Evolutionary conservation across 2,329 filamentous ascomycete species (phyloP), one percentile per base, ranked within the genome.

Genomic region (Fonsecaea erecta): DNA sequence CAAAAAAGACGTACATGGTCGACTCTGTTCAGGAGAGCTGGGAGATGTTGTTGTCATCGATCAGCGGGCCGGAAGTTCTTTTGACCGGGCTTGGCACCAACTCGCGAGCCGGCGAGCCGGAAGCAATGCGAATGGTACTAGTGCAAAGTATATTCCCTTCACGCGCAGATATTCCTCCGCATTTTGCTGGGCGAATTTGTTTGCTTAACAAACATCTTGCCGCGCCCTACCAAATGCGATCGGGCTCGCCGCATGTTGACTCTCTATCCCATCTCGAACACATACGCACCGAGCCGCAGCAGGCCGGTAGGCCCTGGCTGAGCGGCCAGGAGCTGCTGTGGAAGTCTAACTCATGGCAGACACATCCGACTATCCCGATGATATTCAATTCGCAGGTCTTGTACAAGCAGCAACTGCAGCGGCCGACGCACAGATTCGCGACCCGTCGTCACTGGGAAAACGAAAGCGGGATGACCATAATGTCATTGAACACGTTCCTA

Each of bases 351-450:
- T 48, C 40, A 71, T 68, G 67, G 59, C 65, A 48, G 65, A 66
- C 26, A 18, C 43, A 21, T 48, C 62, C 24, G 59, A 46, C 2
- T 70, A 71, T 65, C 63, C 68, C 18, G 70, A 69, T 43, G 79
- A 81, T 55, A 79, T 78, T 55, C 80, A 81, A 60, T 73, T 82
- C 14, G 80, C 80, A 3, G 80, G 79, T 3, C 68, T 82, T 35
- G 78, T 82, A 6, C 77, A 81, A 69, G 80, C 79, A 32, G 80
- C 80, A 2, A 81, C 79, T 2, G 80, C 79, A 1, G 78, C 79
- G 34, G 79, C 79, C 11, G 73, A 71, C n/a, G 69, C 68, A 63
- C 73, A 72, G 67, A 63, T 62, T 18, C 54, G 26, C 73, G 78
- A 63, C 76, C 74, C 60, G 14, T 54, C 57, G 12, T 51, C 63